Base-by-base conservation (phyloP, 371 early-diverging fungal species). In the Zopfochytrium polystomum region DNA sequence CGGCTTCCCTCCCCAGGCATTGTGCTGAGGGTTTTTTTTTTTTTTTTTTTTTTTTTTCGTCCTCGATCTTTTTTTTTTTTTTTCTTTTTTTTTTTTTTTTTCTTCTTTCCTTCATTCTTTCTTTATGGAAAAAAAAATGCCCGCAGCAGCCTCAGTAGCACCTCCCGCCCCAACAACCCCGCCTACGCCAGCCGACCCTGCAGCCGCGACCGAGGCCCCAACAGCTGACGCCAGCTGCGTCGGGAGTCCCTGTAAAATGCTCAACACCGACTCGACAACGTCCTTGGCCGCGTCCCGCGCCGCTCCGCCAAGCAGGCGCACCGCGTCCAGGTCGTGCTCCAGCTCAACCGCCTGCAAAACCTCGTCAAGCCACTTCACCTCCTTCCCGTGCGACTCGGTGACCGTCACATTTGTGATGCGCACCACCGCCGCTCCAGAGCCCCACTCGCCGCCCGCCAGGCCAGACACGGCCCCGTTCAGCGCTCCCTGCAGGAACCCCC, bases 281-380 rank as follows among this genome's bases (percentile, higher is more conserved):
- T 49, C 58, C 49, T 33, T 58, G 13, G 38, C 47, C 7, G 34
- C 58, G 27, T 49, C 58, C 25, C 42, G 46, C 3, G 38, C 58
- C 5, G 58, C 58, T 6, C 49, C 55, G 31, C 54, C 54, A 15
- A 62, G 31, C 54, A 23, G 4, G 30, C 62, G 15, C 5, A 62
- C 54, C n/a, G 55, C 62, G 47, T 62, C 62, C 42, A 62, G 43
- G 42, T 62, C 62, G 18, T 62, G 38, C 35, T 62, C 62, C n/a
- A 62, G 7, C 9, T 54, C 55, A 27, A 62, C 2, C 4, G 32
- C 44, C 47, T 26, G 47, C 15, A 62, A 9, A 9, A 55, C 43
- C 35, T 54, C 33, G 11, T 54, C 47, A 4, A 62, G 55, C 62
- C 62, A 62, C n/a, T 25, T 5, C 2, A 62, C 29, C 11, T 20